Base-by-base conservation (phyloP, 129 eudicot genomes). In the Flaveria linearis region DNA sequence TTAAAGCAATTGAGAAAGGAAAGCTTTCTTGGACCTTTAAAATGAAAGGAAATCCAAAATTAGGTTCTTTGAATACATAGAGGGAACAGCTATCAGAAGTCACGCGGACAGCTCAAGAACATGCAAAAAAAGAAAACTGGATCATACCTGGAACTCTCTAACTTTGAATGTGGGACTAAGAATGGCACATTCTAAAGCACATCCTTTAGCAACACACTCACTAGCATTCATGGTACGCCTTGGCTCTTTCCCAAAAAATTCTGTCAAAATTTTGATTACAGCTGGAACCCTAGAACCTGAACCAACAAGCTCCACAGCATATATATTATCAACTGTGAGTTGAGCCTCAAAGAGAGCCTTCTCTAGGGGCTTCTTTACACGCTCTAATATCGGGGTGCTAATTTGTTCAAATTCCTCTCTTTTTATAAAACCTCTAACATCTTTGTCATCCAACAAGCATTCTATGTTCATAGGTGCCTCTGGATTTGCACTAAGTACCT, bases 191-290 rank as follows among this genome's bases (percentile, higher is more conserved):
- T 93, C 82, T 20, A 93, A 78, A 36, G 97, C 98, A 77, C 92
- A 80, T 2, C 98, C 98, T 81, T 90, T 93, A 1, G 98, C 87
- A 36, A 93, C 97, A 71, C 97, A 93, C 68, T 94, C 98, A 74
- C 97, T 94, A 1, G 98, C 97, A 45, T 94, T 94, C 98, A 88
- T 94, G 62, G 97, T 94, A 9, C 98, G 93, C 76, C 97, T 85
- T 1, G 98, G 98, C 76, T 94, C 98, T 83, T 94, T 94, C 23
- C 93, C 92, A 26, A 94, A 94, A n/a, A 0, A 94, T 66, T 94
- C 97, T 0, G 97, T 84, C 89, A 94, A 64, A 45, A 94, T 94
- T 85, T 81, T 91, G 39, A 90, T 79, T 5, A 90, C 76, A 8
- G 96, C 96, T 52, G 98, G 96, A 46, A 93, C 91, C 89, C 97